A percentile compares a stretch with the other conserved stretches of the same genome.
Evolutionary conservation across 106 monocot genomes (phyloP).

Genomic region (Acorus gramineus): DNA sequence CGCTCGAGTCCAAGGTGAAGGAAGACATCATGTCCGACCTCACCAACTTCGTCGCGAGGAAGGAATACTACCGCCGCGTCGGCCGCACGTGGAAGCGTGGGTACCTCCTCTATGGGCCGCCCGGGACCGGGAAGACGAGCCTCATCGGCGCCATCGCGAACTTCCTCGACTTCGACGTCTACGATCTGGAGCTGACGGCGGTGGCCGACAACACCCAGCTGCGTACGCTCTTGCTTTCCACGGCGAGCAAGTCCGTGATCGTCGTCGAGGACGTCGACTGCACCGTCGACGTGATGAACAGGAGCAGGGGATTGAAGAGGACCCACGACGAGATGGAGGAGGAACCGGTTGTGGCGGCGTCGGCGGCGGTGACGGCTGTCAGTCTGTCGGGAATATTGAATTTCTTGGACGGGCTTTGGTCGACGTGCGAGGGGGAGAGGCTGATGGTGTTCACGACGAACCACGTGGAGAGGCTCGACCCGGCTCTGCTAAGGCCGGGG

Average conservation of each 20-base stretch:
- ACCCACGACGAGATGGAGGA: not conserved
- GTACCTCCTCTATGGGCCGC: slow-evolving; percentile 33
- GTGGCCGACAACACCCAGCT: slow-evolving; percentile 18
- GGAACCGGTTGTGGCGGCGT: not conserved
- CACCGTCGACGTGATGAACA: slow-evolving; percentile 13
- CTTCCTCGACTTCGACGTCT: slow-evolving; percentile 32
- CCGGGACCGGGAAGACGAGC: slow-evolving; percentile 40
- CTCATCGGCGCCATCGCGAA: slow-evolving; percentile 36
- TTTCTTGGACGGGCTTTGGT: slow-evolving; percentile 37
- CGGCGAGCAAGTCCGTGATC: slow-evolving; percentile 26
- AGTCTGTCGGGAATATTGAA: slow-evolving; percentile 32
- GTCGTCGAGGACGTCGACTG: slow-evolving; percentile 48
- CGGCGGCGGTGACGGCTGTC: not conserved
- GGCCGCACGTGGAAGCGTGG: slow-evolving; percentile 40
- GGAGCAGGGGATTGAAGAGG: slow-evolving; percentile 14
- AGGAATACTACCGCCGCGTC: slow-evolving; percentile 22
- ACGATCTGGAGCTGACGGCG: slow-evolving; percentile 30
- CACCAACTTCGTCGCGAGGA: slow-evolving; percentile 18
- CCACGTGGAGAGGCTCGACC: slow-evolving; percentile 35
- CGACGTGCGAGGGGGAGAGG: slow-evolving; percentile 34
- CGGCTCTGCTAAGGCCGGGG: slow-evolving; percentile 22
- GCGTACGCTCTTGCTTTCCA: slow-evolving; percentile 15
- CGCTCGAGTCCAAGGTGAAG: slow-evolving; percentile 25
- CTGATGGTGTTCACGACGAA: slow-evolving; percentile 45
- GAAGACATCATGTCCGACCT: slow-evolving; percentile 27